These are phyloP conservation scores for Brassica rapa DNA, from an alignment of 345 rosid genomes.

Conservation along the genomic window DNA sequence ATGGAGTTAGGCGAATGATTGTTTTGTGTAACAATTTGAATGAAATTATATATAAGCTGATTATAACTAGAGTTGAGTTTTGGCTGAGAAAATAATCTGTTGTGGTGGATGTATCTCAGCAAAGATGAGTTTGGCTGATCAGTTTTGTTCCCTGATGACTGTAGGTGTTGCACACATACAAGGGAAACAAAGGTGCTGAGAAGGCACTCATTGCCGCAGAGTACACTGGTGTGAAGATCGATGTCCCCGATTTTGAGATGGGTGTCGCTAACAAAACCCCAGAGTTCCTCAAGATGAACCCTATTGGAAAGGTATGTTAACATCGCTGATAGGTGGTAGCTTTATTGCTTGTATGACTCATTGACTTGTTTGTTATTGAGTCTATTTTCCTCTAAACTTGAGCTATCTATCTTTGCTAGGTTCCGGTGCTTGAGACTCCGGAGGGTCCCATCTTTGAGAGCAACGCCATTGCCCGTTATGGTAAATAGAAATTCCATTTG, in stretches of 20 bases:
- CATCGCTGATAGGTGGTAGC: no score
- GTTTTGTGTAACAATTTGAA: neutral
- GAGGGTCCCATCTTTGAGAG: conserved; percentile 43
- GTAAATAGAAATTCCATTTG: neutral
- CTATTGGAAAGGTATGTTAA: conserved; percentile 98
- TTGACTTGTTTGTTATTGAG: neutral
- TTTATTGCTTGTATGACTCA: no score
- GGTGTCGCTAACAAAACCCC: conserved; percentile 83
- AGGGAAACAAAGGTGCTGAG: conserved; percentile 60
- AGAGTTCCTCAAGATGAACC: conserved; percentile 84
- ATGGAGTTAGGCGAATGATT: neutral
- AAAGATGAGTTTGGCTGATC: neutral
- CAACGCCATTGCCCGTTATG: conserved; percentile 46
- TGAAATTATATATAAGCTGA: neutral
- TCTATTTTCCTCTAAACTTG: neutral
- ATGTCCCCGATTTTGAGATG: conserved; percentile 66
- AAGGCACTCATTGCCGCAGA: conserved; percentile 84
- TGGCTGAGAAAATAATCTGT: neutral
- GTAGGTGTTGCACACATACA: conserved; percentile 62
- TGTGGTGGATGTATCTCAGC: neutral
- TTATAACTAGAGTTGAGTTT: neutral
- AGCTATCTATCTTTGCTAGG: neutral
- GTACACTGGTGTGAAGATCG: conserved; percentile 70
- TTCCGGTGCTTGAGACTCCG: conserved; percentile 40
- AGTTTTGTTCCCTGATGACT: neutral